Evolutionary conservation across 129 eudicot species (phyloP).

Genomic region (Artemisia annua): DNA sequence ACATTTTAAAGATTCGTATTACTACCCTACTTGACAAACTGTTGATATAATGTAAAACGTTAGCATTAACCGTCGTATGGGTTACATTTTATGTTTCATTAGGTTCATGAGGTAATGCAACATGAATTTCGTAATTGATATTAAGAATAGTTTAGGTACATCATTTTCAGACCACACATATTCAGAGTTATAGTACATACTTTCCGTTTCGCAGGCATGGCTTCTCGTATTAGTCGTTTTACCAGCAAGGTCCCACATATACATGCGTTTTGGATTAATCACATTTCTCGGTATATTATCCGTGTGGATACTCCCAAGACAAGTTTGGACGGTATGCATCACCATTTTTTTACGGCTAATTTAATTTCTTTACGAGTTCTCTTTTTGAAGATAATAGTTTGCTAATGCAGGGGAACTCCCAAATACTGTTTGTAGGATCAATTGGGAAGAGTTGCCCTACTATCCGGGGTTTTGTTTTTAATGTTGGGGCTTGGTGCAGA

Average conservation of each 20-base stretch:
- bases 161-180: too few relatives aligned
- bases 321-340: constrained; percentile 73
- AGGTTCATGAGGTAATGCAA: too few relatives aligned
- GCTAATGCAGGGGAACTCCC: constrained; percentile 40
- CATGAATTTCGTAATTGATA: too few relatives aligned
- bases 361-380: background rate
- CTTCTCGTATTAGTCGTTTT: constrained; percentile 66
- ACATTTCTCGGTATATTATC: constrained; percentile 64
- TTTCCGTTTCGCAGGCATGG: constrained; percentile 70
- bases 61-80: too few relatives aligned
- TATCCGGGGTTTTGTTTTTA: constrained; percentile 78
- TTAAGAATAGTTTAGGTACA: too few relatives aligned
- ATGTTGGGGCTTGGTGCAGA: constrained; percentile 91
- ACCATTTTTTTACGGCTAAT: background rate
- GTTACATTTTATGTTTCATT: too few relatives aligned
- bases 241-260: constrained; percentile 74
- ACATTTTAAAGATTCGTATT: too few relatives aligned
- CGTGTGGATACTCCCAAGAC: constrained; percentile 58
- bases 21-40: too few relatives aligned
- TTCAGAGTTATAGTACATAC: too few relatives aligned
- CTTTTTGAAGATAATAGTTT: constrained; percentile 24
- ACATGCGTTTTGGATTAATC: constrained; percentile 75
- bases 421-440: constrained; percentile 76
- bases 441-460: constrained; percentile 77
- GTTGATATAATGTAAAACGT: too few relatives aligned